Evolutionary conservation across 1,139 yeast genomes (phyloP), one percentile per base, ranked within the genome.

Genomic region (Debaryomycetaceae sp.): DNA sequence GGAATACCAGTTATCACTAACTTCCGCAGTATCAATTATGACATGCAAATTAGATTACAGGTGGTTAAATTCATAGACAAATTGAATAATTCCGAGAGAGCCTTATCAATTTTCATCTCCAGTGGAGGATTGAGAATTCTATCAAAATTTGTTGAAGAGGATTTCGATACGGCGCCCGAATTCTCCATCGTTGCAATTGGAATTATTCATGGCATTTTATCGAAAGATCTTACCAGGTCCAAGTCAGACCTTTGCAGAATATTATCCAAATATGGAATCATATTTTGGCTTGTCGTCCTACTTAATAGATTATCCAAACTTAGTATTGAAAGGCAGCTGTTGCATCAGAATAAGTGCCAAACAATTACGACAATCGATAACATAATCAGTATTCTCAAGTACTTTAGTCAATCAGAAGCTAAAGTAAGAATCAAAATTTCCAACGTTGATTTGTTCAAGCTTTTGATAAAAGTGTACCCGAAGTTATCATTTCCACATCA

Each of bases 161-260:
- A 80, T 49, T 75, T 71, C 47, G 76, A 70, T 41, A 47, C 62
- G 5, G 65, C 71, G 5, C 77, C 78, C 0, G 69, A 68, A 8
- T 70, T 80, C 49, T 78, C 82, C 0, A 49, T 68, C 34, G 72
- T 74, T 36, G 72, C 83, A 1, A 66, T 80, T 27, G 73, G 74
- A 41, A 69, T 78, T 34, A 66, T 79, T 36, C 68, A 76, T 57
- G 64, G 64, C 36, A 68, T 78, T 11, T 62, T 80, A 38, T 57
- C 68, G 5, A 68, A 62, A 43, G 78, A 76, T 46, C 60, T 77
- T 40, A 69, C 78, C 2, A 58, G 75, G 29, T 73, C 78, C 22
- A 72, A 75, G 47, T 76, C 81, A 7, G 83, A 78, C 51, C 61
- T 80, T 46, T 80, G 84, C 51, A 68, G 83, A n/a, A 73, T 78